Evolutionary conservation across 2,329 filamentous ascomycete species (phyloP).

Genomic region (Ceratocystis alfenasii): DNA sequence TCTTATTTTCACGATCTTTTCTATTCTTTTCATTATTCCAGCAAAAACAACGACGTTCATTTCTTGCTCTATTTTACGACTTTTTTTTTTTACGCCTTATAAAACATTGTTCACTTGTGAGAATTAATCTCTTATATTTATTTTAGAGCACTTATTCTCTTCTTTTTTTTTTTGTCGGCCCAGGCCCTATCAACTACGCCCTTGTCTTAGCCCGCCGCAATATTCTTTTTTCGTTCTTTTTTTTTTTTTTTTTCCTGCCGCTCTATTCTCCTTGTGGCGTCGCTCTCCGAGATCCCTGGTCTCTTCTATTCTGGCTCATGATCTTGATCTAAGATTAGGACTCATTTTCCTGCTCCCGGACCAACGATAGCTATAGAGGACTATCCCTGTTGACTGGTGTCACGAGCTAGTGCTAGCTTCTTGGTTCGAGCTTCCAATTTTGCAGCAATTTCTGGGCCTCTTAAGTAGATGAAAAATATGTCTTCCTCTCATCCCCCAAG

Average conservation of each 20-base stretch:
- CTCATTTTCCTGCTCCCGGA: conserved; percentile 4
- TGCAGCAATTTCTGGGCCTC: neutral
- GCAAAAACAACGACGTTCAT: neutral
- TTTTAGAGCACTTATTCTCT: neutral
- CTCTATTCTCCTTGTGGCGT: neutral
- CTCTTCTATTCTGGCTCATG: conserved; percentile 8
- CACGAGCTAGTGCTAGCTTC: neutral
- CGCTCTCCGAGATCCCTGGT: neutral
- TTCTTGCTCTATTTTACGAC: conserved; percentile 2
- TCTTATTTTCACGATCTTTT: conserved; percentile 16
- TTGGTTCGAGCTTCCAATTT: neutral
- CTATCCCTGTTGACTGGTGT: conserved; percentile 7
- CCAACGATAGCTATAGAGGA: conserved; percentile 3
- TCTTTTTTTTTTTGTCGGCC: neutral
- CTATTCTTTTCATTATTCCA: conserved; percentile 17
- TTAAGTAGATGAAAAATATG: neutral
- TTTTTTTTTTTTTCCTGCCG: neutral
- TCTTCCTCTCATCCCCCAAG: conserved; percentile 25
- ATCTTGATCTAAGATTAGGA: conserved; percentile 15
- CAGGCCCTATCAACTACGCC: neutral
- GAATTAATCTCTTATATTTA: neutral
- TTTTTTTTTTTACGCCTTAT: conserved; percentile 1
- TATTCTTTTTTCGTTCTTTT: conserved; percentile 4
- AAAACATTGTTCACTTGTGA: neutral
- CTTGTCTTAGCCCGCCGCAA: neutral